Evolutionary conservation across 1,284 basidiomycete genomes (phyloP), one percentile per base, ranked within the genome.

Genomic region (Moniliophthora roreri): DNA sequence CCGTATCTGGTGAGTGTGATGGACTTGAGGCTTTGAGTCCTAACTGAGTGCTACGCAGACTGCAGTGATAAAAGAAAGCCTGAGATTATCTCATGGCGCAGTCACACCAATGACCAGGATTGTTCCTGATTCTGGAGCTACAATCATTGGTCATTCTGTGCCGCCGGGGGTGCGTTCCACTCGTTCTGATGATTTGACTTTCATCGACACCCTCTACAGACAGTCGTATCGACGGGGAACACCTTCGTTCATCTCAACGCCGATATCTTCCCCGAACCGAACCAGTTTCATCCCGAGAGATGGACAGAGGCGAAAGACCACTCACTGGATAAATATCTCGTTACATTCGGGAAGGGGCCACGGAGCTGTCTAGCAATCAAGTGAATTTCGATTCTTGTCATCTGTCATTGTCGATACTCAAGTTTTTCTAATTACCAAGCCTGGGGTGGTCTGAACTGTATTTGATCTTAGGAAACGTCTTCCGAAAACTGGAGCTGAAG

Each of bases 251-350:
- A 60, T 23, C 32, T 55, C n/a, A 60, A 62, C 48, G 52, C 58
- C 4, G 42, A 50, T 1, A 38, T 66, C 13, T 64, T 63, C 51
- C 47, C 56, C 20, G 64, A 64, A 13, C 65, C 69, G 0, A 51
- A 61, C 4, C 53, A 54, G 0, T 70, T 70, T 53, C 56, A 58
- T 15, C 69, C 69, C 2, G 69, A 70, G 34, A 58, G 66, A 16
- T 67, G 66, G 66, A 57, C 64, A 9, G 48, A 54, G 2, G 32
- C 38, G 7, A 41, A 58, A 4, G 47, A 55, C 5, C 50, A 50
- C 16, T 32, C 49, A 4, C 49, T 58, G 0, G 60, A 54, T 5
- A 55, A 46, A 2, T 63, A 56, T 7, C 39, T 66, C 11, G 60
- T 60, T 2, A 48, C 52, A 9, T 65, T 66, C 39, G 60, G 59